These are phyloP conservation scores for Saturnispora bothae DNA, from an alignment of 805 yeast genomes.

Conservation along the genomic window DNA sequence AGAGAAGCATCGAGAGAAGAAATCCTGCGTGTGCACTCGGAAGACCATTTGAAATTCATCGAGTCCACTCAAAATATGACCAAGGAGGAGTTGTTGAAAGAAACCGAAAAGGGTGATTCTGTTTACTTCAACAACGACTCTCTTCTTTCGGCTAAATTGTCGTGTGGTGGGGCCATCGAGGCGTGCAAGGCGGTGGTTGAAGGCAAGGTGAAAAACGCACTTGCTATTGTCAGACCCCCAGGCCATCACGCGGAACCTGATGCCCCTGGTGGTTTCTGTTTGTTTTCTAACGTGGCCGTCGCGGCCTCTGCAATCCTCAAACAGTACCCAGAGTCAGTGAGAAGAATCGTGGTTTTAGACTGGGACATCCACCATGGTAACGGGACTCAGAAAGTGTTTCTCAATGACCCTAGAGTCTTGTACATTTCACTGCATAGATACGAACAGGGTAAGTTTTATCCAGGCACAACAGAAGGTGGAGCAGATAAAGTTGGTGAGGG, in stretches of 20 bases:
- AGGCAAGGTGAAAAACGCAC: conserved; percentile 79
- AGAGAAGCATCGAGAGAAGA: conserved; percentile 85
- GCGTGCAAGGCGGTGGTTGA: conserved; percentile 94
- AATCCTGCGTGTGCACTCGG: conserved; percentile 75
- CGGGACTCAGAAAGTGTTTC: conserved; percentile 92
- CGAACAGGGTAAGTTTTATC: conserved; percentile 86
- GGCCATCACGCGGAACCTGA: conserved; percentile 99
- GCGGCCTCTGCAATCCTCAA: conserved; percentile 82
- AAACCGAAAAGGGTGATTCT: conserved; percentile 88
- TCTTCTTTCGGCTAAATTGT: conserved; percentile 70
- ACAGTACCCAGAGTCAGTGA: conserved; percentile 78
- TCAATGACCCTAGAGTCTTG: conserved; percentile 79
- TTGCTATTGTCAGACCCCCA: conserved; percentile 96
- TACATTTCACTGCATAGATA: conserved; percentile 89
- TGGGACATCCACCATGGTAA: conserved; percentile 99
- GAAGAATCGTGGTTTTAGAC: conserved; percentile 74
- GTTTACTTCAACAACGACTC: conserved; percentile 92
- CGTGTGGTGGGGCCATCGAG: conserved; percentile 96
- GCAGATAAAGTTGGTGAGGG: conserved; percentile 78
- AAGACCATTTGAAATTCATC: conserved; percentile 66
- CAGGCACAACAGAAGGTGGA: conserved; percentile 83
- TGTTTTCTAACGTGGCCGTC: conserved; percentile 93
- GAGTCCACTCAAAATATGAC: conserved; percentile 69
- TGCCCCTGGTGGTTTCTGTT: conserved; percentile 92
- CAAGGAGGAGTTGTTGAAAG: conserved; percentile 63